Base-by-base conservation (phyloP, 2,329 filamentous ascomycete species). In the Epicoccum sorghinum region DNA sequence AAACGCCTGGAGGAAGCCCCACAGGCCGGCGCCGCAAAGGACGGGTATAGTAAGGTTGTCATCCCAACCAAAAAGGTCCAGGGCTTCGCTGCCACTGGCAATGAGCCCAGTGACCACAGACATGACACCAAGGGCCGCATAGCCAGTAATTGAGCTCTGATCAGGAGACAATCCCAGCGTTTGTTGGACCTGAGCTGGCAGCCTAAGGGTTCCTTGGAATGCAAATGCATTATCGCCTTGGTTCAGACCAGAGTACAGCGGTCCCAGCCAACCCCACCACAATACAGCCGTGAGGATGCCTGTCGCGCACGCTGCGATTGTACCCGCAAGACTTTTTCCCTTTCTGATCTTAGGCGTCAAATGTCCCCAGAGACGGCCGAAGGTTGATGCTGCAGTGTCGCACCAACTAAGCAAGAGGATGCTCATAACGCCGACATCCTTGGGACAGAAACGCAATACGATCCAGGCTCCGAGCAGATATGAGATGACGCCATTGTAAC, bases 21-120 rank as follows among this genome's bases (percentile, higher is more conserved):
- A 96, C 57, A 99, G 86, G 6, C 93, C 93, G 40, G 91, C 77
- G 23, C 93, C 92, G 71, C 91, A 96, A 44, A 99, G 81, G 24
- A 96, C 86, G 2, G 95, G 95, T 74, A 99, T 99, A 44, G 93
- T 98, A 66, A 99, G 80, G 76, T 99, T 99, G 77, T 99, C 95
- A 70, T 99, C 95, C 89, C 91, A 93, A 42, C 92, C 91, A 72
- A 92, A 97, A 0, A 98, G 70, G 77, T 99, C 92, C 40, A 96
- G 82, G 13, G 93, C 89, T 77, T 99, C 95, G 69, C 92, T 97
- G 39, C 87, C 87, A 52, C 92, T 91, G 37, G 92, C 95, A 47
- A 93, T 86, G 38, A 98, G 77, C n/a, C 95, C 95, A 6, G 93
- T 93, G 78, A 90, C 91, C 35, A 96, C 61, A 70, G 91, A 91